A percentile compares a stretch with the other conserved stretches of the same genome.
Evolutionary conservation across 768 basidiomycete genomes (phyloP).

Genomic region (Agrocybe pediades): DNA sequence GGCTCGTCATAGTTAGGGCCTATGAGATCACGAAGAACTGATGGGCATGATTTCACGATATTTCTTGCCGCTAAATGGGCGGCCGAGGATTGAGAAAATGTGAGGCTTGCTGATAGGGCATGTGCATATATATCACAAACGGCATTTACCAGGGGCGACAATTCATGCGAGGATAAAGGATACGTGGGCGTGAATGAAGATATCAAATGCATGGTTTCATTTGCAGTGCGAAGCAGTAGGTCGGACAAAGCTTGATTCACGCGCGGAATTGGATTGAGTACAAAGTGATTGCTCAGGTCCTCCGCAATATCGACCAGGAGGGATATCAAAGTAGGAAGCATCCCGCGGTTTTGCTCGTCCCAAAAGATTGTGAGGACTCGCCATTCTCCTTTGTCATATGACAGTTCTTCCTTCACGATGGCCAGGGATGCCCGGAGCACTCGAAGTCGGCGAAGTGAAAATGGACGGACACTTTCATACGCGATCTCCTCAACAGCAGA

Average conservation of each 20-base stretch:
- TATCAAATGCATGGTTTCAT: conserved; percentile 57
- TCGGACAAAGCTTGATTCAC: conserved; percentile 47
- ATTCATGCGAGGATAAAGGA: conserved; percentile 50
- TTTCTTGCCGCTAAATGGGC: conserved; percentile 43
- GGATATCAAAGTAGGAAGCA: conserved; percentile 58
- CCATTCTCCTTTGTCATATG: conserved; percentile 51
- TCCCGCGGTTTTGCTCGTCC: conserved; percentile 58
- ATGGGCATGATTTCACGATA: conserved; percentile 52
- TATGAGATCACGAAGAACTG: conserved; percentile 45
- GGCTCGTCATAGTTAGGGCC: conserved; percentile 33
- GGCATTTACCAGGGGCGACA: conserved; percentile 44
- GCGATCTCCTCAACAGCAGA: conserved; percentile 66
- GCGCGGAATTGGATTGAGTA: conserved; percentile 34
- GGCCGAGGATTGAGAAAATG: conserved; percentile 39
- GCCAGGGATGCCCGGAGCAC: conserved; percentile 66
- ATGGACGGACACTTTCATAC: conserved; percentile 49
- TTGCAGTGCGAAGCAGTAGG: conserved; percentile 54
- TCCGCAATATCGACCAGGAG: conserved; percentile 47
- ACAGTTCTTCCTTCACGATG: conserved; percentile 53
- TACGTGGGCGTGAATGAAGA: conserved; percentile 45
- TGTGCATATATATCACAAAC: conserved; percentile 59
- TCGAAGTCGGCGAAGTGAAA: conserved; percentile 53
- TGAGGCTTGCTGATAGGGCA: conserved; percentile 44
- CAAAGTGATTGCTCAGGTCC: conserved; percentile 59
- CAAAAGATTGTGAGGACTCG: conserved; percentile 58